Base-by-base conservation (phyloP, 192 early-diverging fungal genomes). In the Mortierella antarctica region DNA sequence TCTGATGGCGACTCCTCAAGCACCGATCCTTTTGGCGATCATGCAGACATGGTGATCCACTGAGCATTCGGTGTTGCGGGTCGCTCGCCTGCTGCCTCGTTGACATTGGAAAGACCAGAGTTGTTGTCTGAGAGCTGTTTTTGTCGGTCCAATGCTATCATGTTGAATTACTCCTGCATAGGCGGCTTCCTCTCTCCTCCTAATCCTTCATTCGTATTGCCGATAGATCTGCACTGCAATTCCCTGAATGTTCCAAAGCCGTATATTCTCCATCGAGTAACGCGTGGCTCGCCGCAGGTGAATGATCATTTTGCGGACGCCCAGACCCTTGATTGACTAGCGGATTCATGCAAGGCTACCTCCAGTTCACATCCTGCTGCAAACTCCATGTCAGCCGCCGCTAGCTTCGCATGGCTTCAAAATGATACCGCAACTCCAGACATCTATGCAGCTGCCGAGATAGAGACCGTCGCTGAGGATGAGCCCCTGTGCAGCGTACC, bases 361-460 rank as follows among this genome's bases (percentile, higher is more conserved):
- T 31, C 31, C 31, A 31, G 31, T 31, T 31, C 31, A 31, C 31
- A 1, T 31, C 31, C 31, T 31, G 31, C 31, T 31, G 31, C 31
- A 3, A 6, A 40, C 13, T 7, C 51, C 41, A 15, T 14, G 18
- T 56, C 57, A 51, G 17, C 8, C 44, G 31, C 50, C 64, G 39
- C 13, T 17, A 42, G n/a, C 56, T 49, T 59, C 31, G 31, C 31
- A 3, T 31, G 3, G 31, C 31, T 31, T 31, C 69, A 99, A 72
- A 58, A 99, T 99, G 17, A 99, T 97, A 58, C 98, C 97, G 82
- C 96, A 98, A 57, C 93, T 95, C 98, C 98, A 99, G 65, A 98
- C 96, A 84, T 99, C 98, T 1, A 96, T 96, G 6, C 94, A 93
- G 13, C 94, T 94, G 20, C 97, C 97, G 4, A 96, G 95, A 82